A percentile compares a stretch with the other conserved stretches of the same genome.
These are phyloP conservation scores for Chytriomyces sp. DNA, from an alignment of 192 early-diverging fungal genomes.

Conservation along the genomic window DNA sequence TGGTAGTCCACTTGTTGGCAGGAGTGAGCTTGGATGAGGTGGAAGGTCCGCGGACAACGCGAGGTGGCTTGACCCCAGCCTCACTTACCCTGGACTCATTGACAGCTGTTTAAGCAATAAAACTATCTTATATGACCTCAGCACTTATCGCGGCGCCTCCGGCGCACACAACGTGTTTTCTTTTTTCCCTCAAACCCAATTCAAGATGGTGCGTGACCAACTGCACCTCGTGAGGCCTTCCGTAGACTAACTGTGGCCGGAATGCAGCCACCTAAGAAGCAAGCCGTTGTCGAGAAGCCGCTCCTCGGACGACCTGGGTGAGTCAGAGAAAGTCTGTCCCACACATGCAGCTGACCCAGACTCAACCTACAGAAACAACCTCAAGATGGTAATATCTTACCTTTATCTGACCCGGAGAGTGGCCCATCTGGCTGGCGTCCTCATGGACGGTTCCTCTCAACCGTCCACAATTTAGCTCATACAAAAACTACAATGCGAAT, in stretches of 20 bases:
- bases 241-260: background rate
- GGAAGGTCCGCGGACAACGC: background rate
- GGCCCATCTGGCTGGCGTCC: background rate
- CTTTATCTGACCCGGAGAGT: background rate
- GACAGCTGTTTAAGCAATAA: no score
- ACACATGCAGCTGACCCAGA: background rate
- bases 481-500: background rate
- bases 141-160: no score
- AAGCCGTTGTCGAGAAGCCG: constrained; percentile 44
- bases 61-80: background rate
- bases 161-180: no score
- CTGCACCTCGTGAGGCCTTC: background rate
- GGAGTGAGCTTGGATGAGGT: background rate
- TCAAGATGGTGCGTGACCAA: background rate
- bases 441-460: no score
- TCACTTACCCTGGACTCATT: no score
- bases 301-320: constrained; percentile 29
- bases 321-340: background rate
- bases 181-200: background rate
- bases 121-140: no score
- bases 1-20: background rate
- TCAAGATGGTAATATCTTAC: constrained; percentile 29
- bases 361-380: constrained; percentile 28
- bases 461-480: background rate
- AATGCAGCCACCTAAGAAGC: constrained; percentile 53